phyloP scores from a whole-genome alignment of 805 yeast species.

The Isabelozyma gotoi region DNA sequence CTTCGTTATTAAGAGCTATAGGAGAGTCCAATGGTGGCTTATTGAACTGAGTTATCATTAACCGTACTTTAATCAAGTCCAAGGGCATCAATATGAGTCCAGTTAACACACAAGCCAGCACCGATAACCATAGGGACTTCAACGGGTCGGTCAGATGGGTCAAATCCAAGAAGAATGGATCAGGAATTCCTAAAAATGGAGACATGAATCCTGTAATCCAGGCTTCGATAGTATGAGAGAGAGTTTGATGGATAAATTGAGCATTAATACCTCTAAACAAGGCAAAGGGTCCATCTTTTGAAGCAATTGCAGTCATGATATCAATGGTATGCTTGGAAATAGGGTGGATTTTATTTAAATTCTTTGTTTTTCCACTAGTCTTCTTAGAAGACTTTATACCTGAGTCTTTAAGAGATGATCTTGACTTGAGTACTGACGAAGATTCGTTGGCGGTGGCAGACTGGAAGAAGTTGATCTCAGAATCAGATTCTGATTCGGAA shows the following conservation, averaged over 20 bases:
- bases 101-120: slow-evolving; percentile 70
- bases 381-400: slow-evolving; percentile 6
- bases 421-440: neutral
- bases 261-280: slow-evolving; percentile 75
- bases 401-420: neutral
- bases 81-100: slow-evolving; percentile 76
- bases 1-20: slow-evolving; percentile 2
- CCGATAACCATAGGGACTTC: slow-evolving; percentile 63
- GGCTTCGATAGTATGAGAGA: slow-evolving; percentile 76
- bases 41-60: slow-evolving; percentile 68
- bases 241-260: slow-evolving; percentile 72
- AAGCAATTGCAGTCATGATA: slow-evolving; percentile 59
- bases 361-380: neutral
- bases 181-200: slow-evolving; percentile 80
- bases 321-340: slow-evolving; percentile 61
- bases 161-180: slow-evolving; percentile 81
- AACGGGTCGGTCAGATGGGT: slow-evolving; percentile 78
- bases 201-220: slow-evolving; percentile 90
- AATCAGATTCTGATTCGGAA: slow-evolving; percentile 16
- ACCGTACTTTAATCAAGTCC: slow-evolving; percentile 74
- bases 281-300: slow-evolving; percentile 72
- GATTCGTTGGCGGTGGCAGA: slow-evolving; percentile 9
- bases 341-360: slow-evolving; percentile 47
- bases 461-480: slow-evolving; percentile 39
- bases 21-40: slow-evolving; percentile 10